Percentiles rank a stretch among this genome's conserved stretches.
Evolutionary conservation across 192 early-diverging fungal species (phyloP).

Genomic region (Pilaira anomala): DNA sequence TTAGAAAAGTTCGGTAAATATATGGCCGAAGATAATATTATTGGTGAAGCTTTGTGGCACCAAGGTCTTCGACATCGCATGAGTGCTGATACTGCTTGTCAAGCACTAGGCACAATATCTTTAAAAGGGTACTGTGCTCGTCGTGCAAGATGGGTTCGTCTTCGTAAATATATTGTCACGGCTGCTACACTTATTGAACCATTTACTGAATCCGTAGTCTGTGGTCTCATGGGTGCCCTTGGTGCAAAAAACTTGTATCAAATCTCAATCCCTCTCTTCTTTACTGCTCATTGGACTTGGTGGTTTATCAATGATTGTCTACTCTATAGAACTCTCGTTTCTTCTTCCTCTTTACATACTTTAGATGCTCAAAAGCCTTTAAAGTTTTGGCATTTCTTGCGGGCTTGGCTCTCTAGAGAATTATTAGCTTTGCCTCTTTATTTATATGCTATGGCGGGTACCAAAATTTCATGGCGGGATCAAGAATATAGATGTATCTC

Average conservation of each 20-base stretch:
- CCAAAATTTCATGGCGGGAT: constrained; percentile 87
- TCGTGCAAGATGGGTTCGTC: constrained; percentile 89
- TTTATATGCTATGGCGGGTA: constrained; percentile 75
- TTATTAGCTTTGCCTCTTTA: constrained; percentile 80
- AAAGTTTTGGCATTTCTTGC: constrained; percentile 43
- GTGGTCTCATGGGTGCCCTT: constrained; percentile 69
- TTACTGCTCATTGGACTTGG: constrained; percentile 19
- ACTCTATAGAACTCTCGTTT: constrained; percentile 27
- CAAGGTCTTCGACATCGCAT: constrained; percentile 78
- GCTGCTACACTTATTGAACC: constrained; percentile 89
- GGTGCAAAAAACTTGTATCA: constrained; percentile 51
- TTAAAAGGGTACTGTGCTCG: constrained; percentile 80
- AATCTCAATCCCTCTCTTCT: constrained; percentile 32
- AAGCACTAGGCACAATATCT: constrained; percentile 72
- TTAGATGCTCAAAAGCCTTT: constrained; percentile 20
- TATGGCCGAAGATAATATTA: constrained; percentile 95
- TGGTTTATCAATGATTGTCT: constrained; percentile 35
- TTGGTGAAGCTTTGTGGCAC: constrained; percentile 82
- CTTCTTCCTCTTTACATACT: constrained; percentile 2
- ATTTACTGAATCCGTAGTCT: constrained; percentile 84
- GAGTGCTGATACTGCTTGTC: constrained; percentile 84
- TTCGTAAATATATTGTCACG: constrained; percentile 90
- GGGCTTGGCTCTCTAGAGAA: constrained; percentile 85
- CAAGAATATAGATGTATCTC: constrained; percentile 57
- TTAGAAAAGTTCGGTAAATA: constrained; percentile 83